Conservation (phyloP, 1,139 yeast species). For the Pichia kudriavzevii region DNA sequence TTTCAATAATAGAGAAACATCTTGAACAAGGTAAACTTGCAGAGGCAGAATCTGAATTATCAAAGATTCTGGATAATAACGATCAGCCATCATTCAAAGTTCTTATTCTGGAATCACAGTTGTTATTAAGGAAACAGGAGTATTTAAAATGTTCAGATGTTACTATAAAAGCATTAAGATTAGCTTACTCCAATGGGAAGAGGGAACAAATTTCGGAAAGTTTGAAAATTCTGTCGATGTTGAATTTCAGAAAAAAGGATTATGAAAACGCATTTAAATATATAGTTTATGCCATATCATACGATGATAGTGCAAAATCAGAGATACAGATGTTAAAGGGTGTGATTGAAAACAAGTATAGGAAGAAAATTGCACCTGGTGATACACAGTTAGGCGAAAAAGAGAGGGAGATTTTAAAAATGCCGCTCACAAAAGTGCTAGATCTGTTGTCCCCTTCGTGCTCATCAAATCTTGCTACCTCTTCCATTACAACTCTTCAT, state of each 20-base stretch:
- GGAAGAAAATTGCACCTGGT: slow-evolving; percentile 14
- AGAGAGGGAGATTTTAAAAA: slow-evolving; percentile 8
- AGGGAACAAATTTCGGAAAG: slow-evolving; percentile 49
- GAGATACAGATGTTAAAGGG: slow-evolving; percentile 42
- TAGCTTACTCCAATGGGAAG: slow-evolving; percentile 47
- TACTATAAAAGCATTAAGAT: slow-evolving; percentile 46
- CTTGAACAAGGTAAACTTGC: slow-evolving; percentile 32
- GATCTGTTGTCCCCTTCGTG: too few relatives aligned
- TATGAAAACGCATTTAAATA: slow-evolving; percentile 41
- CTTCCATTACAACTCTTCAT: too few relatives aligned
- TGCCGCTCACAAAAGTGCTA: background rate
- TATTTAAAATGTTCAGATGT: slow-evolving; percentile 44
- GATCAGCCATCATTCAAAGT: slow-evolving; percentile 36
- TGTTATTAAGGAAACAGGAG: slow-evolving; percentile 46
- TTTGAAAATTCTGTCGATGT: slow-evolving; percentile 52
- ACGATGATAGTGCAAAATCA: slow-evolving; percentile 35
- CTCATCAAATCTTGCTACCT: too few relatives aligned
- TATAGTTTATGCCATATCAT: slow-evolving; percentile 42
- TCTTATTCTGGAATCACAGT: slow-evolving; percentile 19
- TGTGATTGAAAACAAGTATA: slow-evolving; percentile 34
- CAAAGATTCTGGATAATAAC: slow-evolving; percentile 26
- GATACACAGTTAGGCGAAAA: slow-evolving; percentile 7
- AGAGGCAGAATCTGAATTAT: slow-evolving; percentile 32
- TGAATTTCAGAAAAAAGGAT: slow-evolving; percentile 36
- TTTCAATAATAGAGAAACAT: slow-evolving; percentile 29